phyloP scores from a whole-genome alignment of 192 early-diverging fungal genomes.

The Backusella parvicylindrica region DNA sequence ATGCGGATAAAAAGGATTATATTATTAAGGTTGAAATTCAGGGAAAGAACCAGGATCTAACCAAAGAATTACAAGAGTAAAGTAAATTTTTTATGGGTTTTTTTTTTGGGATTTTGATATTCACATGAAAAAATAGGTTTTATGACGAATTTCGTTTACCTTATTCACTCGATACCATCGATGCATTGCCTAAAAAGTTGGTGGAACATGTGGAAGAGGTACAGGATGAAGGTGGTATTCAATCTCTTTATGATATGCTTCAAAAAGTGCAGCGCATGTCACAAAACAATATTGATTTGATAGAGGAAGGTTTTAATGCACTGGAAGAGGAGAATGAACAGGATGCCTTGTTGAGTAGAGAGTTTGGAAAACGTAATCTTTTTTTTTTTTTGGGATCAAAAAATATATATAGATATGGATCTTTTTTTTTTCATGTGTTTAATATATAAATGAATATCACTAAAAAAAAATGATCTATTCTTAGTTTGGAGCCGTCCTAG shows the following conservation, averaged over 20 bases:
- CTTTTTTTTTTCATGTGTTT: not conserved
- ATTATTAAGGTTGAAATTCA: conserved; percentile 65
- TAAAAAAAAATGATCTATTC: not conserved
- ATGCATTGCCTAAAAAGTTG: conserved; percentile 71
- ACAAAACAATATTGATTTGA: conserved; percentile 42
- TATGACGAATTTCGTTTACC: conserved; percentile 26
- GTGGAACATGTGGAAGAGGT: conserved; percentile 73
- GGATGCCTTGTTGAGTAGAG: conserved; percentile 59
- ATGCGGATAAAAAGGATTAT: conserved; percentile 76
- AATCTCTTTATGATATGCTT: conserved; percentile 58
- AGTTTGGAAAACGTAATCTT: conserved; percentile 43
- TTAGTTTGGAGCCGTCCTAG: conserved; percentile 55
- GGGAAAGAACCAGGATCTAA: conserved; percentile 61
- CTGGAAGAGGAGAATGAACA: conserved; percentile 70
- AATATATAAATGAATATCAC: not conserved
- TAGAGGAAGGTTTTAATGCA: conserved; percentile 64
- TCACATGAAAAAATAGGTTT: conserved; percentile 12
- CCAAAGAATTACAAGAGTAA: conserved; percentile 5
- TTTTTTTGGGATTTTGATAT: not conserved
- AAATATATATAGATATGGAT: not conserved
- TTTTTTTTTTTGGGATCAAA: not conserved
- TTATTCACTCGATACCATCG: conserved; percentile 51
- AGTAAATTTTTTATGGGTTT: conserved; percentile 1
- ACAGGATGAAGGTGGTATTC: conserved; percentile 66
- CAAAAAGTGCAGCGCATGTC: conserved; percentile 58